Conservation (phyloP, 345 rosid species). For the Trapa incisa region DNA sequence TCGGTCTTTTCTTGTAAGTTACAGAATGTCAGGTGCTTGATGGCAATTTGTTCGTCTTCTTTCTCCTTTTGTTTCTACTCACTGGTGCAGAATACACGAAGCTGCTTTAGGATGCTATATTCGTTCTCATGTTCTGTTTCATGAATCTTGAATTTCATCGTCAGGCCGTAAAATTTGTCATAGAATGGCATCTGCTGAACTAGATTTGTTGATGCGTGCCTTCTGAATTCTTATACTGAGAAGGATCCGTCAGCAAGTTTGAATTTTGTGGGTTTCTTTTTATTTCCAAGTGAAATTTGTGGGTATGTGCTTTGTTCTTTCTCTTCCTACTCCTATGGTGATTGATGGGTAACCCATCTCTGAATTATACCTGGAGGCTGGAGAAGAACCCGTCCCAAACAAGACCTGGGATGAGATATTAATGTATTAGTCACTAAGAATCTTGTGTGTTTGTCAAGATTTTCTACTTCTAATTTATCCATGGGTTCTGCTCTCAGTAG, state of each 20-base stretch:
- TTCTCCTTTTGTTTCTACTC: background rate
- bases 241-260: background rate
- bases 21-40: background rate
- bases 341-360: background rate
- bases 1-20: background rate
- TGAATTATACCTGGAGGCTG: background rate
- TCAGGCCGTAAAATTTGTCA: background rate
- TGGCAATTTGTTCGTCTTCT: background rate
- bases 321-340: background rate
- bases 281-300: background rate
- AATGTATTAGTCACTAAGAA: background rate
- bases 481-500: background rate
- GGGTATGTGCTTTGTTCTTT: background rate
- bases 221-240: background rate
- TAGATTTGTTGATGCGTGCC: slow-evolving; percentile 1
- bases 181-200: background rate
- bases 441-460: background rate
- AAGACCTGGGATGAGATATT: background rate
- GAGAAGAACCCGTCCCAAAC: too few relatives aligned
- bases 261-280: background rate
- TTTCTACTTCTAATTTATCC: background rate
- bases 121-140: background rate
- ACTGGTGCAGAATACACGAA: background rate
- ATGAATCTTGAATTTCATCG: background rate
- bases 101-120: background rate